Base-by-base conservation (phyloP, 257 asterid genomes). In the Solanum ossicruentum region DNA sequence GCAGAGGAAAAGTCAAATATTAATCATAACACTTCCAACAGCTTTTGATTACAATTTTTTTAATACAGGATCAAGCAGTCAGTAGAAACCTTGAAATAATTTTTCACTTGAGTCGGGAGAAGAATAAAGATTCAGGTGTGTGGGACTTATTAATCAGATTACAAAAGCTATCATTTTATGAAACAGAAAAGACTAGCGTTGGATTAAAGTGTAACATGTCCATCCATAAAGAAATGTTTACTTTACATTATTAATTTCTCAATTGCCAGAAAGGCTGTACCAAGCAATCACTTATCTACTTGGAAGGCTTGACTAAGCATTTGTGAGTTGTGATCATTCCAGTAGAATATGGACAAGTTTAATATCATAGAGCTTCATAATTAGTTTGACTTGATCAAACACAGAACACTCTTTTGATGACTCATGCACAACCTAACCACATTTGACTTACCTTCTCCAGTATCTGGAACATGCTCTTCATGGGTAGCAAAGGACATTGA, bases 401-500 rank as follows among this genome's bases (percentile, higher is more conserved):
- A 45, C 12, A 32, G 39, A n/a, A 72, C 39, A 45, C 80, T 43
- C 54, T 20, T 45, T 45, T 72, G 57, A 72, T 45, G 18, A 72
- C 60, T 51, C 82, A 77, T 51, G 32, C 61, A 8, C 28, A 66
- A 47, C 71, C 11, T 80, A 85, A 79, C 85, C 56, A 12, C 16
- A 85, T 39, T 66, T 36, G 86, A 84, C 95, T 69, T 94, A 96
- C 98, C 99, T 17, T 84, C 87, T 84, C 89, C 92, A 80, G 89
- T 49, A 82, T 86, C 91, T 57, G 93, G 86, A 89, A 86, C 88
- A 81, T 86, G 89, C 88, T 86, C 91, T 90, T 89, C 94, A 5
- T 90, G 89, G 83, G 89, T 79, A 67, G 93, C 87, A 85, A 94
- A 93, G 61, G 98, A 95, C 66, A 89, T 57, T 65, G 97, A 93